Base-by-base conservation (phyloP, 805 yeast species). In the Millerozyma acaciae region DNA sequence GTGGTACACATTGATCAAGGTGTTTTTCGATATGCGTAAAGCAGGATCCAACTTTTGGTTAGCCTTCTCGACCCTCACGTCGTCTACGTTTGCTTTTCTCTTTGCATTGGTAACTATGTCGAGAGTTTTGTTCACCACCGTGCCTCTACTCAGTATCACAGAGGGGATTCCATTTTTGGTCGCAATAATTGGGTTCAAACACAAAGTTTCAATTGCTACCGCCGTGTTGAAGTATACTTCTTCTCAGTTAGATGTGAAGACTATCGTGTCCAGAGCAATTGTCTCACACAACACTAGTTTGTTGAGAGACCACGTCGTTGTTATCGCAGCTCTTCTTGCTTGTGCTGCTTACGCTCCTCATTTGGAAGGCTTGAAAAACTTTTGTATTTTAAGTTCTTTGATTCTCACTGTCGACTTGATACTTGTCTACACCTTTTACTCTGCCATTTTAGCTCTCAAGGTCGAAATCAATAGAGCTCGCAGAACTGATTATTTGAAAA, bases 111-210 rank as follows among this genome's bases (percentile, higher is more conserved):
- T 84, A 39, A 63, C 81, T 31, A 70, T 84, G 6, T 73, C 76
- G 21, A 69, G 72, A 36, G 50, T 75, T 19, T 61, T 84, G 30
- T 73, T 76, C 21, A 62, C 76, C 28, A 73, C 73, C 32, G 80
- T 90, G 20, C 78, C 95, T 6, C 66, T 86, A 35, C 65, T 84
- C 35, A 77, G 85, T 35, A 68, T 90, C 44, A 76, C 88, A 37
- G 97, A 90, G 62, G 97, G 97, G 21, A 62, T 90, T 28, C 98
- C 98, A 15, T 90, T 90, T 59, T 73, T 90, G 51, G 95, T 90
- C 15, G 87, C 95, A 14, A 80, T 87, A 4, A 77, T 90, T 51
- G 98, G 97, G 2, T 90, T 90, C 61, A 88, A 86, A 54, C 84
- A 85, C 55, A 87, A 89, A 50, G 75, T 86, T 13, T 68, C 76